phyloP scores from a whole-genome alignment of 2,329 filamentous ascomycete genomes.

The Colletotrichum sp. region DNA sequence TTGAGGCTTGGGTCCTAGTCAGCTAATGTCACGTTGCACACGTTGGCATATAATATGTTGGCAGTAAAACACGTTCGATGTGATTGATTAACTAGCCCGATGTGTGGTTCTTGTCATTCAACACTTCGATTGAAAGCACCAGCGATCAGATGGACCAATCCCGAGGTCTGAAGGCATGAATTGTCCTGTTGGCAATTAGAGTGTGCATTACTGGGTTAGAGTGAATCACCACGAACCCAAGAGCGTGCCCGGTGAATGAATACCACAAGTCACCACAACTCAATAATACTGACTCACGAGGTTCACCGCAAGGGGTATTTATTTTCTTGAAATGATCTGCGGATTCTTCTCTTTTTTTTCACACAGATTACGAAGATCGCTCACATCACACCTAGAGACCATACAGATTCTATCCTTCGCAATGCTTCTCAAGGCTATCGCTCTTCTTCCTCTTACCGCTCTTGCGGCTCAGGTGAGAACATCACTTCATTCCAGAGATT shows the following conservation, averaged over 20 bases:
- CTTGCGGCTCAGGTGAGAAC: background rate
- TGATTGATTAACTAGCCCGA: background rate
- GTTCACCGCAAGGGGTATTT: background rate
- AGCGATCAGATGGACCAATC: background rate
- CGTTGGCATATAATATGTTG: background rate
- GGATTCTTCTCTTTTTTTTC: background rate
- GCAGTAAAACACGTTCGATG: background rate
- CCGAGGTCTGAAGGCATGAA: background rate
- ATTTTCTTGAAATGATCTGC: background rate
- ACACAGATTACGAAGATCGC: no score
- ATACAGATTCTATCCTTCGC: background rate
- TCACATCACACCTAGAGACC: background rate
- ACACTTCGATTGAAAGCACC: background rate
- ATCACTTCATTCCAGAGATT: background rate
- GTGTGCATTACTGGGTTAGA: background rate
- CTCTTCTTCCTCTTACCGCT: background rate
- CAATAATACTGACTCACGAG: background rate
- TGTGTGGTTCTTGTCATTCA: background rate
- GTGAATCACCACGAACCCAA: background rate
- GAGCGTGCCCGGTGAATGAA: background rate
- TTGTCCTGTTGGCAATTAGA: background rate
- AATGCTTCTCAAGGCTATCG: background rate
- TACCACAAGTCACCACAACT: background rate
- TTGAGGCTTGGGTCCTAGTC: background rate
- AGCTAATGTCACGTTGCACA: background rate